A percentile compares a stretch with the other conserved stretches of the same genome.
Evolutionary conservation across 352 stramenopile genomes (phyloP).

Genomic region (Globisporangium lucens): DNA sequence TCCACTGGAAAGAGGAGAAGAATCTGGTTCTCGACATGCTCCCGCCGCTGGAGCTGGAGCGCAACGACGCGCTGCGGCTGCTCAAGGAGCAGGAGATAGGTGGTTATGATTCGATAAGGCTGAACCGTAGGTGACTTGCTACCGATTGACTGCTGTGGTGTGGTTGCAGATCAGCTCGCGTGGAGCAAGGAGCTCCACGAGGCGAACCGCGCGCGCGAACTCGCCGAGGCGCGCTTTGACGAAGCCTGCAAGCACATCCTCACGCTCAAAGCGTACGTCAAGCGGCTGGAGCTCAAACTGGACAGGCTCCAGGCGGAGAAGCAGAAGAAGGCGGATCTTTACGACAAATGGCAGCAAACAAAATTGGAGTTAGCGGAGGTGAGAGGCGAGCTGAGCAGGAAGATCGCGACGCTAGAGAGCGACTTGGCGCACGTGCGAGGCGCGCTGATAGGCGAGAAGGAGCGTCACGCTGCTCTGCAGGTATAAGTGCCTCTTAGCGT

Average conservation of each 20-base stretch:
- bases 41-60: conserved; percentile 33
- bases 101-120: neutral
- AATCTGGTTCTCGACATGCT: conserved; percentile 28
- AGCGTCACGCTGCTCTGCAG: conserved; percentile 19
- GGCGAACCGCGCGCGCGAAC: conserved; percentile 10
- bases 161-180: conserved; percentile 10
- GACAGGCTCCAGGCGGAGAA: conserved; percentile 15
- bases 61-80: conserved; percentile 27
- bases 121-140: too few relatives aligned
- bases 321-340: conserved; percentile 15
- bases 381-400: conserved; percentile 24
- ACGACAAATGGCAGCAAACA: conserved; percentile 24
- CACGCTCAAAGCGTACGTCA: conserved; percentile 32
- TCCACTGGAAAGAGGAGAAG: conserved; percentile 26
- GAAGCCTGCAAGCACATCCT: conserved; percentile 47
- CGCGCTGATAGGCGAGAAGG: conserved; percentile 16
- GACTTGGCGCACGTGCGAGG: conserved; percentile 23
- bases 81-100: conserved; percentile 29
- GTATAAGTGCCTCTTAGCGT: conserved; percentile 6
- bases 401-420: conserved; percentile 24
- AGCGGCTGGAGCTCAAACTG: conserved; percentile 23
- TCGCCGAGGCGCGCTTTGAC: conserved; percentile 22
- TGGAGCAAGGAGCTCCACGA: conserved; percentile 16
- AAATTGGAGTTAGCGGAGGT: conserved; percentile 26
- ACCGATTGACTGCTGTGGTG: neutral